Base-by-base conservation (phyloP, 2,329 filamentous ascomycete genomes). In the Colletotrichum tamarilloi region DNA sequence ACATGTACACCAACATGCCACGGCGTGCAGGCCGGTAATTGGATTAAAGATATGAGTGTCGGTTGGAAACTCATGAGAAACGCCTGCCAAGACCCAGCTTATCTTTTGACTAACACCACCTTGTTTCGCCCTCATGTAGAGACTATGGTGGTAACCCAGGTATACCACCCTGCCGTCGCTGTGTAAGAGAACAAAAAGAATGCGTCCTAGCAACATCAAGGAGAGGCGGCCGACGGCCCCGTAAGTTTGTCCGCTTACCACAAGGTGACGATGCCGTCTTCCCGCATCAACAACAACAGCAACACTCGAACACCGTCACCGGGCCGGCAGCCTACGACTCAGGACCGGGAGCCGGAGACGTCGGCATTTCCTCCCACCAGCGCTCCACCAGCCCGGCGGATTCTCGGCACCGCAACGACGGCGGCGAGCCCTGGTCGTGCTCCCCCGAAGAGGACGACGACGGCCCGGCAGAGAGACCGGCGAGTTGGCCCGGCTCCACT, bases 151-250 rank as follows among this genome's bases (percentile, higher is more conserved):
- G 82, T 28, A 77, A 77, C n/a, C 80, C 82, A 22, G 81, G 80
- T 14, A 74, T 76, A 14, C 81, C 81, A 5, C 84, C 82, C 2
- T 85, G 84, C 70, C 79, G 82, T 22, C 78, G 82, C 64, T 85
- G 84, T 65, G 76, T 81, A 57, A 80, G 84, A 58, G 80, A 84
- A 59, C 75, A 80, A 62, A 79, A 81, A 52, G 80, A 84, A 70
- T 85, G 84, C 63, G 78, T 84, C 16, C 77, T 85, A 35, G 83
- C 82, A n/a, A 83, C 81, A 5, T 85, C 83, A 12, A 79, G 79
- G 35, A 79, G 84, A 19, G 83, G 83, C 14, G 83, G 83, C 16
- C 79, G 81, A 42, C 80, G 82, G 38, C 77, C 82, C 69, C 42
- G 72, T 38, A 74, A 73, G 60, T 66, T 60, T n/a, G 68, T 68